Percentiles rank a stretch among this genome's conserved stretches.
Conservation (phyloP, 2,329 filamentous ascomycete species). For the Fusarium sp. region DNA sequence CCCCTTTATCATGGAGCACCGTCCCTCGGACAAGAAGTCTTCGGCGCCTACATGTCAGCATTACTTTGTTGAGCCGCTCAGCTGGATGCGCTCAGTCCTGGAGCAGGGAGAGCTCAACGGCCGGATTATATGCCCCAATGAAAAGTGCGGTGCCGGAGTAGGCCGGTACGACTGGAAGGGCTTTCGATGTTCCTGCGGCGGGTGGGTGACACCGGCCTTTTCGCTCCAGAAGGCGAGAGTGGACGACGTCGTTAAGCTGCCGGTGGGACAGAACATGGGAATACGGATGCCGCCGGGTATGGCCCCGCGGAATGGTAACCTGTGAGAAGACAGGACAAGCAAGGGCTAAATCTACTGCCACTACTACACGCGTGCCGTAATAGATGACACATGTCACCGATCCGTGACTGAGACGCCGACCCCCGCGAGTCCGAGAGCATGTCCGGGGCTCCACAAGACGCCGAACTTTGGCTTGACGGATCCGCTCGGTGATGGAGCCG, state of each 20-base stretch:
- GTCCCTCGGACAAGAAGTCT: slow-evolving; percentile 44
- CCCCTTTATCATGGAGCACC: slow-evolving; percentile 76
- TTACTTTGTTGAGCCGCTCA: slow-evolving; percentile 90
- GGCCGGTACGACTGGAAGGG: slow-evolving; percentile 98
- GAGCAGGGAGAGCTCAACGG: slow-evolving; percentile 86
- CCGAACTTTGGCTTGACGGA: slow-evolving; percentile 2
- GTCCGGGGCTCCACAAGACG: slow-evolving; percentile 11
- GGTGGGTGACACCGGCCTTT: slow-evolving; percentile 93
- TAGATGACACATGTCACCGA: slow-evolving; percentile 4
- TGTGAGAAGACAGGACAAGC: slow-evolving; percentile 42
- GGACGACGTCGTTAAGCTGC: slow-evolving; percentile 68
- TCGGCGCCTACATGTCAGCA: slow-evolving; percentile 73
- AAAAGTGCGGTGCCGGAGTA: slow-evolving; percentile 82
- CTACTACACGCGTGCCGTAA: background rate
- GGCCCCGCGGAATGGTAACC: slow-evolving; percentile 51
- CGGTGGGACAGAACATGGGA: slow-evolving; percentile 53
- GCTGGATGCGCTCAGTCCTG: slow-evolving; percentile 92
- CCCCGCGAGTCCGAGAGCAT: slow-evolving; percentile 17
- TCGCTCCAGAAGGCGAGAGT: slow-evolving; percentile 85
- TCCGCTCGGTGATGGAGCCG: slow-evolving; percentile 12
- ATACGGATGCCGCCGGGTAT: slow-evolving; percentile 69
- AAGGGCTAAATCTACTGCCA: background rate
- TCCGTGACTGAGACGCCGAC: slow-evolving; percentile 20
- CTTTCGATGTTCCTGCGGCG: slow-evolving; percentile 88
- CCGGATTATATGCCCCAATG: slow-evolving; percentile 83